phyloP scores from a whole-genome alignment of 108 stramenopile species.

The Conticribra weissflogii region DNA sequence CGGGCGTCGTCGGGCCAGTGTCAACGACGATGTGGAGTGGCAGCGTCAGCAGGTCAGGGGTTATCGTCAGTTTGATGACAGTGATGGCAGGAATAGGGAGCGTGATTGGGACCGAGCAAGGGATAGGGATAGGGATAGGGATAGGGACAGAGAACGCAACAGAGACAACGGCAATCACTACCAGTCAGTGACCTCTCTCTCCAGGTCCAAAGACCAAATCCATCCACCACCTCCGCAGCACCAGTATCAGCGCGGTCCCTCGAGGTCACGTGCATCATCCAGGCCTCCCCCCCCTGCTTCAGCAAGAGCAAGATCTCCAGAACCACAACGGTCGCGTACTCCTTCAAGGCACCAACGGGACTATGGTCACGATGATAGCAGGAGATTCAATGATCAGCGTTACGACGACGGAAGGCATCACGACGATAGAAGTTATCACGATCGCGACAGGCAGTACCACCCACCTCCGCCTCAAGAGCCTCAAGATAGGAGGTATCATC shows the following conservation, averaged over 20 bases:
- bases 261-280: not conserved
- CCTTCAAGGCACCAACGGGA: not conserved
- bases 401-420: not conserved
- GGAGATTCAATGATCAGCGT: not conserved
- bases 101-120: too few species aligned
- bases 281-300: not conserved
- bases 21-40: not conserved
- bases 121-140: too few species aligned
- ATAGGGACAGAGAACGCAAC: too few species aligned
- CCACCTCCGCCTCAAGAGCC: too few species aligned
- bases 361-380: not conserved
- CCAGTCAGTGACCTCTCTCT: too few species aligned
- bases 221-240: not conserved
- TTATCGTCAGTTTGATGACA: not conserved
- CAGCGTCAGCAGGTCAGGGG: not conserved
- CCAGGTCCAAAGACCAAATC: not conserved
- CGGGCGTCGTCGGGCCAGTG: not conserved
- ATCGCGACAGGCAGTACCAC: not conserved
- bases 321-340: too few species aligned
- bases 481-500: too few species aligned
- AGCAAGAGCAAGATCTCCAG: not conserved
- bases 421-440: not conserved
- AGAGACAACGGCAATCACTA: too few species aligned
- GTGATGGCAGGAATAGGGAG: not conserved
- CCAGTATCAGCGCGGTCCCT: not conserved